Conservation (phyloP, 192 early-diverging fungal species). For the Linnemannia hyalina region DNA sequence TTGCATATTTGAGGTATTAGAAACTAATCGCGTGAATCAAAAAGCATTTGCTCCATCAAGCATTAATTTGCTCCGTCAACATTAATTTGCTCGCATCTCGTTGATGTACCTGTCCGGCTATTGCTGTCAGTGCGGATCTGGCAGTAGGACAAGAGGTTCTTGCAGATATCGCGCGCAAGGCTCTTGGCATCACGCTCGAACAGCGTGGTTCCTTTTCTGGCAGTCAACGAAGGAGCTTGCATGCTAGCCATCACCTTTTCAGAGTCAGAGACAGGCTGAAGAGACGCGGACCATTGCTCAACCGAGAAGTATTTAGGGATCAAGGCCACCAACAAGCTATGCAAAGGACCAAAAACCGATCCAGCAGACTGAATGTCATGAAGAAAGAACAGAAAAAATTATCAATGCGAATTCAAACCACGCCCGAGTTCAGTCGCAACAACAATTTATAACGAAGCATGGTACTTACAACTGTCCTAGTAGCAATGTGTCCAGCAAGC, state of each 20-base stretch:
- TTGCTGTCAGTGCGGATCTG: conserved; percentile 55
- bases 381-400: not conserved
- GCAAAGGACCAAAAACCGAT: conserved; percentile 62
- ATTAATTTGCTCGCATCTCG: not conserved
- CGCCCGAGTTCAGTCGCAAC: not conserved
- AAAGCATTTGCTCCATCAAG: not conserved
- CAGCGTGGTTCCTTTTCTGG: conserved; percentile 23
- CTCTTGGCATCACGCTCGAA: conserved; percentile 58
- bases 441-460: not conserved
- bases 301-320: conserved; percentile 58
- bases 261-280: conserved; percentile 49
- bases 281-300: conserved; percentile 54
- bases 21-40: not conserved
- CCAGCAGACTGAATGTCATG: conserved; percentile 28
- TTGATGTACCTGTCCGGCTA: conserved; percentile 27
- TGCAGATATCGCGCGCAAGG: conserved; percentile 62
- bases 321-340: conserved; percentile 58
- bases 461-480: conserved; percentile 26
- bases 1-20: not conserved
- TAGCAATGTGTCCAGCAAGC: conserved; percentile 51
- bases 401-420: not conserved
- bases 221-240: conserved; percentile 28
- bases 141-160: conserved; percentile 69
- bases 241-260: conserved; percentile 39
- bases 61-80: not conserved